A percentile compares a stretch with the other conserved stretches of the same genome.
Conservation (phyloP, 345 rosid genomes). For the Hibiscus tridactylites region DNA sequence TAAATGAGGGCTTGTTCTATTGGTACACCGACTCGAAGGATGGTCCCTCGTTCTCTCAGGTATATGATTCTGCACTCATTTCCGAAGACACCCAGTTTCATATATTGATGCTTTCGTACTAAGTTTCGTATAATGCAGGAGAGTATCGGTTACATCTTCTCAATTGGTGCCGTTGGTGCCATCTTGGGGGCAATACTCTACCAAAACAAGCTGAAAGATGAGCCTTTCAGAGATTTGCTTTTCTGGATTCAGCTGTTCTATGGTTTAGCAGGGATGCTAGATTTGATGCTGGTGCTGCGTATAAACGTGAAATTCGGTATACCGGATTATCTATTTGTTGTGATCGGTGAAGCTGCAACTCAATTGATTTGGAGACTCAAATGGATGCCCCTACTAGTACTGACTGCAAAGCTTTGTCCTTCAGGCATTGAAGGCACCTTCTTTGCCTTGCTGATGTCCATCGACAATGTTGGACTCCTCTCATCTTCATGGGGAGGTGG, state of each 20-base stretch:
- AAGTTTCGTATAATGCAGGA: slow-evolving; percentile 36
- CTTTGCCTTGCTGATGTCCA: slow-evolving; percentile 87
- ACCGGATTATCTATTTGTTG: slow-evolving; percentile 63
- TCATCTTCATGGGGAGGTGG: slow-evolving; percentile 86
- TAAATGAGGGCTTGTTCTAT: slow-evolving; percentile 86
- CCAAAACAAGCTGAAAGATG: slow-evolving; percentile 60
- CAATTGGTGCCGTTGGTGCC: slow-evolving; percentile 47
- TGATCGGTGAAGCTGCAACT: slow-evolving; percentile 59
- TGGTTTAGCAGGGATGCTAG: slow-evolving; percentile 85
- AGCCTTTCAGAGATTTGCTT: slow-evolving; percentile 51
- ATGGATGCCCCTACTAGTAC: slow-evolving; percentile 95
- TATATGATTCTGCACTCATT: slow-evolving; percentile 17
- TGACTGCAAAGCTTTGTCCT: slow-evolving; percentile 65
- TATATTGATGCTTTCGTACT: no score
- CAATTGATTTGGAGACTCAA: slow-evolving; percentile 56
- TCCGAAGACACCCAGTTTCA: background rate
- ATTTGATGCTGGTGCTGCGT: slow-evolving; percentile 37
- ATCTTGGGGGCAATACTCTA: slow-evolving; percentile 3
- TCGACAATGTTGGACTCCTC: slow-evolving; percentile 66
- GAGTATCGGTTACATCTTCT: slow-evolving; percentile 38
- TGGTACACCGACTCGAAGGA: slow-evolving; percentile 74
- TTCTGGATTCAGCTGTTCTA: slow-evolving; percentile 25
- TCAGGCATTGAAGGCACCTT: slow-evolving; percentile 51
- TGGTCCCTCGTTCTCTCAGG: slow-evolving; percentile 85
- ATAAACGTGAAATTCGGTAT: slow-evolving; percentile 56